Conservation (phyloP, 2,329 filamentous ascomycete species). For the Colletotrichum sp. region DNA sequence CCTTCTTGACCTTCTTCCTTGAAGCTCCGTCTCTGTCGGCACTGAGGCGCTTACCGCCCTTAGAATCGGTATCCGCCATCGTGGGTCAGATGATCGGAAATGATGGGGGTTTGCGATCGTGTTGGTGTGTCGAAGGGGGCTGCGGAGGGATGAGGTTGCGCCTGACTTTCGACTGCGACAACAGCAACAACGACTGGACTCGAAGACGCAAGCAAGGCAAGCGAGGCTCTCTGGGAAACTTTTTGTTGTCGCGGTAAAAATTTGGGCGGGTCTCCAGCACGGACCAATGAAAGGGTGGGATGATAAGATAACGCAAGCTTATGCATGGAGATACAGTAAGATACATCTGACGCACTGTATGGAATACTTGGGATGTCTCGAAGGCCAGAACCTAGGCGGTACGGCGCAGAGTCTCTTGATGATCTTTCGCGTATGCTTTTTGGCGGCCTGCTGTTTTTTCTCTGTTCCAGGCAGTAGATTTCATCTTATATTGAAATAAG, state of each 20-base stretch:
- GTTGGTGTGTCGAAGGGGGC: background rate
- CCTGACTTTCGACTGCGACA: background rate
- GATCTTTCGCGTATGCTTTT: background rate
- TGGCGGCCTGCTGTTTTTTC: background rate
- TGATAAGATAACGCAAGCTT: constrained; percentile 16
- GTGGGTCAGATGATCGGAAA: background rate
- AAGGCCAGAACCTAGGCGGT: background rate
- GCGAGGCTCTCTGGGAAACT: constrained; percentile 12
- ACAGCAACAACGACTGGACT: background rate
- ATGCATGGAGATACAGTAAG: background rate
- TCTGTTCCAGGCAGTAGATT: no score
- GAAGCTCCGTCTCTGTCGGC: constrained; percentile 46
- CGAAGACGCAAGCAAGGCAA: background rate
- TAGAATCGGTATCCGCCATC: constrained; percentile 44
- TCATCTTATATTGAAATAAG: no score
- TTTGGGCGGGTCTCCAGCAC: constrained; percentile 10
- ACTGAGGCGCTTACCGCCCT: constrained; percentile 49
- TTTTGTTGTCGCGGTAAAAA: constrained; percentile 21
- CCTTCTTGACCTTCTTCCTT: constrained; percentile 50
- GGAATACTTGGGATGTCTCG: background rate
- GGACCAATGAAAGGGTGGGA: constrained; percentile 8
- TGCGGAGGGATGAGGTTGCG: constrained; percentile 10
- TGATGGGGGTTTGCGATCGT: background rate
- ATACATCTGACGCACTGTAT: background rate
- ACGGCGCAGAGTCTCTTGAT: background rate